These are phyloP conservation scores for Rosa persica DNA, from an alignment of 306 rosid genomes.

Conservation along the genomic window DNA sequence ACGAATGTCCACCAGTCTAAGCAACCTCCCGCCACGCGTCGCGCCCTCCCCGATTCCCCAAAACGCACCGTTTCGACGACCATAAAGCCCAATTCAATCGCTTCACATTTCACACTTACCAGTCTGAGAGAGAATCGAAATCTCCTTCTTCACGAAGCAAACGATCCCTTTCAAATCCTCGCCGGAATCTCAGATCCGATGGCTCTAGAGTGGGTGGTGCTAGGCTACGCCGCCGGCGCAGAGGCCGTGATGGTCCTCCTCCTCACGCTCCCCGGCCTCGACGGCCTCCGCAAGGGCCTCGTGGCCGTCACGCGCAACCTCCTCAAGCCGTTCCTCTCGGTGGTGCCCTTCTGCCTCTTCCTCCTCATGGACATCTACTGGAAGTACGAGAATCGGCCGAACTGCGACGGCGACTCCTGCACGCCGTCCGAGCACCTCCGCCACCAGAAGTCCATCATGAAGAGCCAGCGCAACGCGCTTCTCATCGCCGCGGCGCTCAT, in stretches of 20 bases:
- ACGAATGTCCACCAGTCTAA: background rate
- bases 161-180: background rate
- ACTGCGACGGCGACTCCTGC: constrained; percentile 74
- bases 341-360: constrained; percentile 91
- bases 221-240: constrained; percentile 93
- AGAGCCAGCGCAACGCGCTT: constrained; percentile 97
- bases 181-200: constrained; percentile 20
- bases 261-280: constrained; percentile 87
- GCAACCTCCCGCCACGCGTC: constrained; percentile 11
- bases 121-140: background rate
- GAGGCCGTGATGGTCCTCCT: constrained; percentile 95
- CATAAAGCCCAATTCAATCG: background rate
- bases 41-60: background rate
- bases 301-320: constrained; percentile 80
- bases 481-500: constrained; percentile 79
- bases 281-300: constrained; percentile 85
- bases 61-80: constrained; percentile 1
- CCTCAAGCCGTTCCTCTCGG: constrained; percentile 91
- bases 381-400: constrained; percentile 84
- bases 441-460: constrained; percentile 96
- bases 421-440: constrained; percentile 81
- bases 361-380: constrained; percentile 91
- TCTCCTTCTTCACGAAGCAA: constrained; percentile 16
- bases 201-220: constrained; percentile 98
- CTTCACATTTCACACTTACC: background rate